phyloP scores from a whole-genome alignment of 2,329 filamentous ascomycete genomes.

The Botrytis tulipae region DNA sequence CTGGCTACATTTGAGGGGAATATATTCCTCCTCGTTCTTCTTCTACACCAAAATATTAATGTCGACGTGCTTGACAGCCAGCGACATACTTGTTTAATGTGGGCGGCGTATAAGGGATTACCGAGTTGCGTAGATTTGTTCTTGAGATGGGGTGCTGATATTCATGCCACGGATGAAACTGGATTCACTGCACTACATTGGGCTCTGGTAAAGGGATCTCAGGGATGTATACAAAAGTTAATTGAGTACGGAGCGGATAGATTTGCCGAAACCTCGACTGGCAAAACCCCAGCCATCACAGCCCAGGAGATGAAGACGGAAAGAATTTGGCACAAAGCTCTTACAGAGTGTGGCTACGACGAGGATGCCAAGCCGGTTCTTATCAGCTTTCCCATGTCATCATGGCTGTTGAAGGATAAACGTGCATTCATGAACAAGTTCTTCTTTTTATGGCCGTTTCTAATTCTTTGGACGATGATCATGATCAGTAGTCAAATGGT shows the following conservation, averaged over 20 bases:
- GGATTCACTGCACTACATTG: constrained; percentile 95
- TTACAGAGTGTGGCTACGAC: constrained; percentile 82
- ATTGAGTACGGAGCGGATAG: constrained; percentile 94
- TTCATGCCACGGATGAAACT: constrained; percentile 85
- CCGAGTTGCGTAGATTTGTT: constrained; percentile 90
- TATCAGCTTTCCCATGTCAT: constrained; percentile 70
- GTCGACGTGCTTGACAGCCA: constrained; percentile 88
- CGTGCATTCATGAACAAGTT: constrained; percentile 77
- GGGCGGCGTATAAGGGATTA: constrained; percentile 97
- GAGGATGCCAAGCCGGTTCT: constrained; percentile 69
- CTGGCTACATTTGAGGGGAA: constrained; percentile 97
- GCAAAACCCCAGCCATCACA: constrained; percentile 84
- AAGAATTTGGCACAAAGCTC: constrained; percentile 75
- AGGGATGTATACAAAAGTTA: constrained; percentile 86
- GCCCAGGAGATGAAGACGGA: constrained; percentile 88
- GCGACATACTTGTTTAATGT: constrained; percentile 95
- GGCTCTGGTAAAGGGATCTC: constrained; percentile 90
- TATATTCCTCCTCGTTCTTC: constrained; percentile 80
- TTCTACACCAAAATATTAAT: constrained; percentile 92
- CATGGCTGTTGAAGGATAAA: constrained; percentile 72
- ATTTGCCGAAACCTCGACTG: constrained; percentile 83
- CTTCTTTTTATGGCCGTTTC: constrained; percentile 85
- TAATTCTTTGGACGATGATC: constrained; percentile 69
- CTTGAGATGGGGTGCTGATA: constrained; percentile 90
- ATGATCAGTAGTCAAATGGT: constrained; percentile 71